Evolutionary conservation across 2,329 filamentous ascomycete genomes (phyloP).

Genomic region (Arachnomyces sp.): DNA sequence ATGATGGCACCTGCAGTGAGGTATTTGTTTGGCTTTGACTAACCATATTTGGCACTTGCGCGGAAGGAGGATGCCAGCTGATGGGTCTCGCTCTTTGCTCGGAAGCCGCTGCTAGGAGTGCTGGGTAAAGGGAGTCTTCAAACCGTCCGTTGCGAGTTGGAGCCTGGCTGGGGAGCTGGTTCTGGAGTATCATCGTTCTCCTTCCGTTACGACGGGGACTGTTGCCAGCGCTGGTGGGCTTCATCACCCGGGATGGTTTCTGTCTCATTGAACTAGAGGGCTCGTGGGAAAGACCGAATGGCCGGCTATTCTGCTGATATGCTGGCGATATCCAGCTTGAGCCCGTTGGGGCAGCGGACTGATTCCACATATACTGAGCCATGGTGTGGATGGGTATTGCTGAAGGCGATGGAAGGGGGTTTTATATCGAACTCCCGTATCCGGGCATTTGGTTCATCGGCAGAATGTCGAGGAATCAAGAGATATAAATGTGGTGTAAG

Average conservation of each 20-base stretch:
- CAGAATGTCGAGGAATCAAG: too few species aligned
- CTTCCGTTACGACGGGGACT: constrained; percentile 48
- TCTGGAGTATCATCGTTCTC: constrained; percentile 46
- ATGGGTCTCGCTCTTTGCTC: constrained; percentile 50
- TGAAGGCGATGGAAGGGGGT: too few species aligned
- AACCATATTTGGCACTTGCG: constrained; percentile 28
- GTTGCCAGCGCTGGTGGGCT: constrained; percentile 60
- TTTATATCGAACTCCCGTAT: too few species aligned
- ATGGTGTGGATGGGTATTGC: constrained; percentile 11
- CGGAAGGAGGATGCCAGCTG: constrained; percentile 66
- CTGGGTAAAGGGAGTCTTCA: constrained; percentile 35
- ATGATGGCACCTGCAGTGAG: too few species aligned
- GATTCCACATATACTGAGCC: constrained; percentile 22
- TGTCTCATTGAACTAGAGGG: constrained; percentile 39
- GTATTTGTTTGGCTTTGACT: constrained; percentile 12
- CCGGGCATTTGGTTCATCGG: too few species aligned
- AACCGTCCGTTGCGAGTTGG: constrained; percentile 35
- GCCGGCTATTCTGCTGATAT: constrained; percentile 16
- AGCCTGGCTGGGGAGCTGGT: constrained; percentile 17
- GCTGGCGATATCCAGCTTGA: constrained; percentile 21
- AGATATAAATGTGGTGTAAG: too few species aligned
- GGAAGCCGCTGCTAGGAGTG: constrained; percentile 29
- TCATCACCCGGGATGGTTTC: constrained; percentile 50
- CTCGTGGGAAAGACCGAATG: constrained; percentile 30
- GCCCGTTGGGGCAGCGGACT: constrained; percentile 18